These are phyloP conservation scores for Williopsis jadinii DNA, from an alignment of 1,139 yeast genomes.

Conservation along the genomic window DNA sequence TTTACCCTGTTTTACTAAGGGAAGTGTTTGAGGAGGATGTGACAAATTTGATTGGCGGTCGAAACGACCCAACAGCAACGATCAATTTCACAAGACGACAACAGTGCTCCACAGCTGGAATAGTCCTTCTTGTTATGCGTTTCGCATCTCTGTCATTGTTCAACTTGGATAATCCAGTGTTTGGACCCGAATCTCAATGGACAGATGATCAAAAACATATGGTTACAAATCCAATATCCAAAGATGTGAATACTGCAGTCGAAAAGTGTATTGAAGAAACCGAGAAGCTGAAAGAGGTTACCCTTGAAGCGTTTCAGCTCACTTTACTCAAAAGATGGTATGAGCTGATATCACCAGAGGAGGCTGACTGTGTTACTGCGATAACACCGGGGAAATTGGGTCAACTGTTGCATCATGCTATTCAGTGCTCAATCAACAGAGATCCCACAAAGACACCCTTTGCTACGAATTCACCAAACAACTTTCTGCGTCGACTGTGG, in stretches of 20 bases:
- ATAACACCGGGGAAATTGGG: slow-evolving; percentile 15
- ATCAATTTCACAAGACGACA: slow-evolving; percentile 12
- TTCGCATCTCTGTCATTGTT: slow-evolving; percentile 14
- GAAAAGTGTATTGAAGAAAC: slow-evolving; percentile 12
- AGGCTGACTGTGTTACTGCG: slow-evolving; percentile 15
- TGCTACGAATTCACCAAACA: slow-evolving; percentile 4
- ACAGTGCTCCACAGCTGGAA: slow-evolving; percentile 16
- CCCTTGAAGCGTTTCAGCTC: slow-evolving; percentile 17
- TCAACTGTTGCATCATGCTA: slow-evolving; percentile 15
- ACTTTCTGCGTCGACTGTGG: slow-evolving; percentile 21
- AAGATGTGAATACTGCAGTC: slow-evolving; percentile 6
- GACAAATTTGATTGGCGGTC: slow-evolving; percentile 12
- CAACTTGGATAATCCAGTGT: slow-evolving; percentile 10
- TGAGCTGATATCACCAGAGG: slow-evolving; percentile 17
- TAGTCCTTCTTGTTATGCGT: slow-evolving; percentile 17
- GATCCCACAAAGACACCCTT: slow-evolving; percentile 14
- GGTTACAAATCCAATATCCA: slow-evolving; percentile 10
- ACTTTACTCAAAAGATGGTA: slow-evolving; percentile 11
- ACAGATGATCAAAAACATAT: slow-evolving; percentile 14
- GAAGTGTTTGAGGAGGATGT: slow-evolving; percentile 11
- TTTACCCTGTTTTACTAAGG: slow-evolving; percentile 16
- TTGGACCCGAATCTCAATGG: neutral
- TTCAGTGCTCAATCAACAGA: slow-evolving; percentile 16
- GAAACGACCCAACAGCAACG: slow-evolving; percentile 1
- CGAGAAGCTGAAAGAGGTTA: slow-evolving; percentile 8